A percentile compares a stretch with the other conserved stretches of the same genome.
These are phyloP conservation scores for Syncephalis fuscata DNA, from an alignment of 371 early-diverging fungal species.

Conservation along the genomic window DNA sequence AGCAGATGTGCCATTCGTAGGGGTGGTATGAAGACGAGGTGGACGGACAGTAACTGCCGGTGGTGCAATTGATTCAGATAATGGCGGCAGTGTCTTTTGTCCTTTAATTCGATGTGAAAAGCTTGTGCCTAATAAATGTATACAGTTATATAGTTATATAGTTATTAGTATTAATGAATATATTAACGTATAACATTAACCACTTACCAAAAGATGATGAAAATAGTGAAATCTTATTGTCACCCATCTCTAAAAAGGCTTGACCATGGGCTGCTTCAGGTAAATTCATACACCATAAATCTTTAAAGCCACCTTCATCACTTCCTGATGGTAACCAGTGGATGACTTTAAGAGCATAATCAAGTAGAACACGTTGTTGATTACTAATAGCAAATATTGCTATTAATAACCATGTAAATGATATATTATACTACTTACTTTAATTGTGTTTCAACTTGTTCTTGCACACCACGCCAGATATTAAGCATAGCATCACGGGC, in stretches of 20 bases:
- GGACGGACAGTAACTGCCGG: too few species aligned
- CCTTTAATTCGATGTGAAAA: too few species aligned
- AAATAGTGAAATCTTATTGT: conserved; percentile 18
- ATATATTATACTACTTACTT: conserved; percentile 19
- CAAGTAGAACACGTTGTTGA: conserved; percentile 25
- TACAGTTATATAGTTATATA: too few species aligned
- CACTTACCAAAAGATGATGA: conserved; percentile 1
- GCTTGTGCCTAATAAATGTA: too few species aligned
- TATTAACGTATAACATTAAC: too few species aligned
- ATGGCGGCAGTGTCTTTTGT: too few species aligned
- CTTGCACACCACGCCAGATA: conserved; percentile 36
- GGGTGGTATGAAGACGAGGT: too few species aligned
- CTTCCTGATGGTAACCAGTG: conserved; percentile 27
- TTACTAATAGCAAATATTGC: conserved; percentile 13
- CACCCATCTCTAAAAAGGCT: conserved; percentile 27
- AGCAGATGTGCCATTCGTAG: too few species aligned
- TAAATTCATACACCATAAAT: conserved; percentile 50
- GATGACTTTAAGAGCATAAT: conserved; percentile 33
- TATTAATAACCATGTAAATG: background rate
- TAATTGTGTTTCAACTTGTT: conserved; percentile 31
- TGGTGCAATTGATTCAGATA: too few species aligned
- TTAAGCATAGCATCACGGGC: conserved; percentile 37
- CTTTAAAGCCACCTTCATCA: conserved; percentile 41
- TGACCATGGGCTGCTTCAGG: conserved; percentile 42
- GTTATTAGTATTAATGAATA: too few species aligned